phyloP scores from a whole-genome alignment of 495 filamentous ascomycete genomes.

The Tuber brumale region DNA sequence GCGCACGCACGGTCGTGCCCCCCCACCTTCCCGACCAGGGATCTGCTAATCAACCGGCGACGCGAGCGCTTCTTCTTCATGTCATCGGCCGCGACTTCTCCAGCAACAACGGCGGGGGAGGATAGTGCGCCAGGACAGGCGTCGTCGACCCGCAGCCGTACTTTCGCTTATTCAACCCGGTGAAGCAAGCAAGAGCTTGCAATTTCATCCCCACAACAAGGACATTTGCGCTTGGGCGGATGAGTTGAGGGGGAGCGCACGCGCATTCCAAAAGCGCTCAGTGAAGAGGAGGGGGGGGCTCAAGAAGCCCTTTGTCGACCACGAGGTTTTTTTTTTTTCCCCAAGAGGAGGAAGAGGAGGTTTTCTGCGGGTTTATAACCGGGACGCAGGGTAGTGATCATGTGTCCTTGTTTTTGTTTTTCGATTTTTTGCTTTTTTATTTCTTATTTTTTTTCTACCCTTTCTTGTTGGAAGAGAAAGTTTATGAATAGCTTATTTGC shows the following conservation, averaged over 20 bases:
- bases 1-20: conserved; percentile 78
- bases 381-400: neutral
- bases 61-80: conserved; percentile 77
- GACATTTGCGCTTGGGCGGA: conserved; percentile 69
- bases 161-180: conserved; percentile 85
- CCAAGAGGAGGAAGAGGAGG: conserved; percentile 52
- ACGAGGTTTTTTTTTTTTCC: conserved; percentile 49
- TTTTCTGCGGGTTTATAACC: conserved; percentile 58
- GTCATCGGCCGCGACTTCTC: conserved; percentile 92
- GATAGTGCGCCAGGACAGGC: conserved; percentile 70
- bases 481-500: too few species aligned
- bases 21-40: conserved; percentile 84
- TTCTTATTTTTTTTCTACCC: neutral
- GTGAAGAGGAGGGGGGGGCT: conserved; percentile 52
- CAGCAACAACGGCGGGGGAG: conserved; percentile 89
- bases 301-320: conserved; percentile 63
- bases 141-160: conserved; percentile 91
- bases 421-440: neutral
- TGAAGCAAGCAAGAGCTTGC: conserved; percentile 76
- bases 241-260: conserved; percentile 62
- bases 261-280: conserved; percentile 67
- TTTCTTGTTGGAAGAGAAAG: neutral
- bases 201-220: conserved; percentile 62
- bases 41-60: conserved; percentile 84
- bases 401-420: neutral